Conservation (phyloP, 257 asterid species). For the Avicennia marina region DNA sequence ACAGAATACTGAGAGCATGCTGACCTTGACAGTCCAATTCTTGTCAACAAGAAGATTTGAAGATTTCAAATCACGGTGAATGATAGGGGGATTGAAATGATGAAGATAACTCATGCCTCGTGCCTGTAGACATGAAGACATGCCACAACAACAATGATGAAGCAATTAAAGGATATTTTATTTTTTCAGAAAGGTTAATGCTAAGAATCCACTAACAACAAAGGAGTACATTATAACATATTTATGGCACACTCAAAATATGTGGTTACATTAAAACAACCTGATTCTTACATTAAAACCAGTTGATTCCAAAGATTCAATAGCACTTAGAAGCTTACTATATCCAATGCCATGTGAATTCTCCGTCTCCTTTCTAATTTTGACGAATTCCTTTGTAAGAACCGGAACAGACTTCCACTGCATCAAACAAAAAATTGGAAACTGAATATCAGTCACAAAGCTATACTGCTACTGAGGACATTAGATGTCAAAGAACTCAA, state of each 20-base stretch:
- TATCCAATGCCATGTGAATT: constrained; percentile 89
- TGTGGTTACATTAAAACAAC: too few species aligned
- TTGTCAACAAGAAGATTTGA: constrained; percentile 97
- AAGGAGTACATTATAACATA: too few species aligned
- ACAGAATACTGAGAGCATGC: neutral
- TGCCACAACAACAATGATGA: neutral
- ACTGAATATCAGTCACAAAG: neutral
- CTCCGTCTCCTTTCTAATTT: constrained; percentile 86
- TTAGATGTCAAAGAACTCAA: neutral
- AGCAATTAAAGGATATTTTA: too few species aligned
- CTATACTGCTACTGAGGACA: neutral
- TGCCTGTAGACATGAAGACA: constrained; percentile 46
- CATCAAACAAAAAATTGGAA: constrained; percentile 14
- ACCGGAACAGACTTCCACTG: constrained; percentile 95
- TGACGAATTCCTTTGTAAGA: constrained; percentile 62
- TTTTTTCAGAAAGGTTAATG: too few species aligned
- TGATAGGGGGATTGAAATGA: constrained; percentile 78
- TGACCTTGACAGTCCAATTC: constrained; percentile 97
- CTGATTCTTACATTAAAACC: neutral
- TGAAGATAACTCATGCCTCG: constrained; percentile 97
- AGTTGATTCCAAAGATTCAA: neutral
- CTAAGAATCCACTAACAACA: too few species aligned
- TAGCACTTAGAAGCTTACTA: constrained; percentile 61
- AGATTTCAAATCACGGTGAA: constrained; percentile 94
- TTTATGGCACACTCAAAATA: neutral